Evolutionary conservation across 495 filamentous ascomycete species (phyloP).

Genomic region (Aspergillus conjunctus): DNA sequence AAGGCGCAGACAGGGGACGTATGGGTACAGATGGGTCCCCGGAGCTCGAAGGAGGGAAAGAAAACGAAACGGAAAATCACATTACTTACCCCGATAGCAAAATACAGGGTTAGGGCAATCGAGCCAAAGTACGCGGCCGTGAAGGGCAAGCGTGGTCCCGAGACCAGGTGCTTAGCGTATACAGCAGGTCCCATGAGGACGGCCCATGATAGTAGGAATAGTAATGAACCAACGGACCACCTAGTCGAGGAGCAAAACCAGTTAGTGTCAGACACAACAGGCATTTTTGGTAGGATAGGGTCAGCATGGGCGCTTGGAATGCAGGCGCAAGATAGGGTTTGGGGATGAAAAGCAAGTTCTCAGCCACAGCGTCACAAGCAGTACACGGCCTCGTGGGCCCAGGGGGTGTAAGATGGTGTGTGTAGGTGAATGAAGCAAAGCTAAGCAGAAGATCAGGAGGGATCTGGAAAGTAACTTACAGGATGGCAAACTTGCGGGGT

Average conservation of each 20-base stretch:
- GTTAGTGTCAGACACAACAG: constrained; percentile 29
- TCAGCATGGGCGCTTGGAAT: constrained; percentile 16
- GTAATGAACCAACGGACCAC: constrained; percentile 88
- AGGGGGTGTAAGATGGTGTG: background rate
- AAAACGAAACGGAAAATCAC: background rate
- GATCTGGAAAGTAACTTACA: constrained; percentile 68
- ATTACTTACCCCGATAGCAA: constrained; percentile 81
- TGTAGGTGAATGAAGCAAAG: constrained; percentile 5
- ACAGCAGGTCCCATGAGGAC: constrained; percentile 85
- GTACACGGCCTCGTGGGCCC: constrained; percentile 21
- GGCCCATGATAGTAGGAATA: constrained; percentile 92
- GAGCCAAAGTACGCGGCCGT: constrained; percentile 97
- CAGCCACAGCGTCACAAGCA: constrained; percentile 25
- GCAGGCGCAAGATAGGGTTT: constrained; percentile 14
- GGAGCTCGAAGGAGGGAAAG: background rate
- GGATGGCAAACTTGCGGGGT: constrained; percentile 91
- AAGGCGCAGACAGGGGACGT: constrained; percentile 10
- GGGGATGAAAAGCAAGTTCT: constrained; percentile 11
- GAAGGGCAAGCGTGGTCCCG: constrained; percentile 83
- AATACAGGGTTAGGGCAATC: constrained; percentile 86
- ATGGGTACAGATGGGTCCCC: constrained; percentile 2
- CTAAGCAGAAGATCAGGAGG: constrained; percentile 14
- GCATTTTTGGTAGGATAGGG: background rate
- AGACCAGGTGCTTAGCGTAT: constrained; percentile 84
- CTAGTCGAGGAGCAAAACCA: constrained; percentile 48